Base-by-base conservation (phyloP, 139 green algal species). In the Micromonas pusilla region DNA sequence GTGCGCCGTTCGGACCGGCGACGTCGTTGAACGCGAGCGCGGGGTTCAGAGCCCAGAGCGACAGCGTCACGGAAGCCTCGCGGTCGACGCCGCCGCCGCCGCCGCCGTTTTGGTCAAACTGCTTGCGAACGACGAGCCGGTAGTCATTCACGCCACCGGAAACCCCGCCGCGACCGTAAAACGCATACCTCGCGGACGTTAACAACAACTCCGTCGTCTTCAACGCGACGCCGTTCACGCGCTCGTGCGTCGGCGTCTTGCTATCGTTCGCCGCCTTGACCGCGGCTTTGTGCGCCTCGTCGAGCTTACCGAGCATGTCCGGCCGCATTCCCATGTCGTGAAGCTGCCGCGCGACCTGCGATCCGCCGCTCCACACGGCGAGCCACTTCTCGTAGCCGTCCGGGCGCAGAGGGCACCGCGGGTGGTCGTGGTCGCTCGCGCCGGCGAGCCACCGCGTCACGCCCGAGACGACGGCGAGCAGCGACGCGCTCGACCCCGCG, bases 11-110 rank as follows among this genome's bases (percentile, higher is more conserved):
- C 30, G 67, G 52, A 20, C 82, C 73, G 26, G 45, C 45, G 45
- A 57, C 9, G 45, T 79, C 28, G n/a, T 19, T 32, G 65, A 87
- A 87, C 1, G 81, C 83, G 16, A 86, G 76, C 21, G 77, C 71
- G 19, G 93, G 93, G 86, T 96, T 93, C 25, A 97, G 83, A 78
- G 86, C 93, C 93, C 91, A 97, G 53, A 97, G 81, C 78, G 83
- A 82, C 9, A 57, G 45, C 9, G 45, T 57, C 45, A 57, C 45
- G 45, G 45, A 9, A 76, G 0, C 73, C 25, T 63, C 76, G n/a
- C 38, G 45, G 9, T 57, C 45, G 16, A 9, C 45, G 45, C 16
- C 45, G 16, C 45, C 16, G 16, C 45, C 45, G 45, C 9, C 9
- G 9, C 9, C 45, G 45, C 16, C 45, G 9, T 57, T 57, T n/a